A percentile compares a stretch with the other conserved stretches of the same genome.
Conservation (phyloP, 2,329 filamentous ascomycete species). For the Dothistroma pini region DNA sequence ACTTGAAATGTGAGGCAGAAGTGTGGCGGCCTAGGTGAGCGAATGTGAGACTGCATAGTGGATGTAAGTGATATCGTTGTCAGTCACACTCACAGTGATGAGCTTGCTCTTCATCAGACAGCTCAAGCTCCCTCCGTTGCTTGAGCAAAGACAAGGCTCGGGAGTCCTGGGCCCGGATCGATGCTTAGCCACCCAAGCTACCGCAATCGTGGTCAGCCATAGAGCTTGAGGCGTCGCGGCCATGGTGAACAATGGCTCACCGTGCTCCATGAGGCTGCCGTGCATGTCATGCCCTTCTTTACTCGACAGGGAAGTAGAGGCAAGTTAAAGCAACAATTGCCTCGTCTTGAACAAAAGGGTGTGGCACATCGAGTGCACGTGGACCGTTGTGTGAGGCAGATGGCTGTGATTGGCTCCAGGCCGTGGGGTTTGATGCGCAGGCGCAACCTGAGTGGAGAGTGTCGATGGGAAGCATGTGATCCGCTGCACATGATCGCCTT, state of each 20-base stretch:
- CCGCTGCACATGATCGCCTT: constrained; percentile 1
- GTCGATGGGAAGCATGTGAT: constrained; percentile 6
- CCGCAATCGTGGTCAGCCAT: background rate
- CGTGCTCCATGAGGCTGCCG: background rate
- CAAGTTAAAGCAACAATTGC: constrained; percentile 3
- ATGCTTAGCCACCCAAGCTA: background rate
- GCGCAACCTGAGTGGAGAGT: constrained; percentile 3
- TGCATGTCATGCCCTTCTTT: background rate
- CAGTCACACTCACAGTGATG: background rate
- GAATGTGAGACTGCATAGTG: background rate
- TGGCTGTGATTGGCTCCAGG: background rate
- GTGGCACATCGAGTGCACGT: background rate
- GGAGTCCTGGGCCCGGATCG: background rate
- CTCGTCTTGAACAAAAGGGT: background rate
- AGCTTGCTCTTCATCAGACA: background rate
- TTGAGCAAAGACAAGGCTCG: background rate
- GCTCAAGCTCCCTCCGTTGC: background rate
- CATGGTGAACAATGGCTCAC: background rate
- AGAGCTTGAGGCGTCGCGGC: background rate
- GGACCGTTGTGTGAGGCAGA: background rate
- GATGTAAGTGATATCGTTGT: background rate
- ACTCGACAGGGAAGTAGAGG: constrained; percentile 1
- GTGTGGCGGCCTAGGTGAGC: background rate
- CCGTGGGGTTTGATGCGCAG: background rate
- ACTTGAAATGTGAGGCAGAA: background rate